These are phyloP conservation scores for Rosa chinensis DNA, from an alignment of 306 rosid genomes.

Conservation along the genomic window DNA sequence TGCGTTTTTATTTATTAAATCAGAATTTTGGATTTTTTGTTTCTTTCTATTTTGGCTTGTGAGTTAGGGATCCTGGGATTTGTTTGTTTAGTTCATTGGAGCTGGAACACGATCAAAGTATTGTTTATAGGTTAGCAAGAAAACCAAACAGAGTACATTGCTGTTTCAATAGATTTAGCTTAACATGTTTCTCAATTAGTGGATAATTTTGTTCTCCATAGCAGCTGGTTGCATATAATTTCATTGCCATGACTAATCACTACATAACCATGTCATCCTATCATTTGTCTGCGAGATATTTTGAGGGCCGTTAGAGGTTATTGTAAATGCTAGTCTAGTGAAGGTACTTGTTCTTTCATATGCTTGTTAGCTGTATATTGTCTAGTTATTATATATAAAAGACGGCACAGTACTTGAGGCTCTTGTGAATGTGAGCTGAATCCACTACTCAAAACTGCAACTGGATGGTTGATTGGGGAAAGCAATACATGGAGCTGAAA, in stretches of 20 bases:
- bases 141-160: too few relatives aligned
- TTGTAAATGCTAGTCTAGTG: slow-evolving; percentile 20
- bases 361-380: slow-evolving; percentile 2
- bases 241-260: neutral
- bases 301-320: neutral
- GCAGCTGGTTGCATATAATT: neutral
- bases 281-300: neutral
- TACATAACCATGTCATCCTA: neutral
- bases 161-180: too few relatives aligned
- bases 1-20: too few relatives aligned
- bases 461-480: neutral
- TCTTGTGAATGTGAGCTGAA: neutral
- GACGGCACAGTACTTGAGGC: neutral
- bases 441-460: neutral
- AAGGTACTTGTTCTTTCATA: slow-evolving; percentile 10
- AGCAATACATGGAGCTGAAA: neutral
- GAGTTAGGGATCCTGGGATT: too few relatives aligned
- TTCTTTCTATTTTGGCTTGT: too few relatives aligned
- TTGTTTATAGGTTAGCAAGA: too few relatives aligned
- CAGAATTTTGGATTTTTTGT: too few relatives aligned
- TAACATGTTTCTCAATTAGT: neutral
- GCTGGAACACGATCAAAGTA: too few relatives aligned
- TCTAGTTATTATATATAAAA: neutral
- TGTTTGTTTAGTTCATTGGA: too few relatives aligned
- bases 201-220: slow-evolving; percentile 18